Evolutionary conservation across 331 rosid species (phyloP), one percentile per base, ranked within the genome.

Genomic region (Quercus phellos): DNA sequence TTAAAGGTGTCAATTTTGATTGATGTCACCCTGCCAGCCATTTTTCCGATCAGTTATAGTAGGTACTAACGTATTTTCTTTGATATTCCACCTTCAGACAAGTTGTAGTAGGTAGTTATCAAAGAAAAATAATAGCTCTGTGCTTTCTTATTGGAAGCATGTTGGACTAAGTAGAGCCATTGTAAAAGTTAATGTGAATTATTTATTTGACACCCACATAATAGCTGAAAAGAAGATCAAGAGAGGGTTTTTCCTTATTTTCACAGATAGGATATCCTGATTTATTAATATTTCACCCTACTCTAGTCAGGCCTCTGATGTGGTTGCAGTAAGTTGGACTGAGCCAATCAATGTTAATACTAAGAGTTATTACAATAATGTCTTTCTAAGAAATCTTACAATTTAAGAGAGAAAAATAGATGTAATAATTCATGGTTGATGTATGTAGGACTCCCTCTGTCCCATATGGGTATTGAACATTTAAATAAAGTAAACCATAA

Each of bases 351-450:
- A 46, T 10, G 53, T 46, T 12, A 46, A 46, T 11, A 12, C 53
- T 12, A 46, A 46, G 53, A 46, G 53, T 46, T 11, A 46, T 46
- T 46, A 46, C 14, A 46, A 46, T 46, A 11, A 12, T 46, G 17
- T 46, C 53, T 46, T 46, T 12, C 53, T 46, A 46, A 46, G 17
- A 26, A 58, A 58, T 21, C 30, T 58, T 58, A 58, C 64, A 24
- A 7, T 4, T 3, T 22, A 58, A 26, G 26, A 22, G 24, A 22
- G 64, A 9, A 22, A 11, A 58, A 21, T 22, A 56, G 60, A 74
- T 77, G 51, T 68, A 29, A 74, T 59, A 27, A 72, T 68, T 68
- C 21, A 73, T 75, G 46, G 35, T 68, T 46, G 53, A 13, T 46
- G 53, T 11, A 46, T 46, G 53, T 3, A 46, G 53, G 46, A 38